Evolutionary conservation across 257 asterid genomes (phyloP), one percentile per base, ranked within the genome.

Genomic region (Plectranthus barbatus): DNA sequence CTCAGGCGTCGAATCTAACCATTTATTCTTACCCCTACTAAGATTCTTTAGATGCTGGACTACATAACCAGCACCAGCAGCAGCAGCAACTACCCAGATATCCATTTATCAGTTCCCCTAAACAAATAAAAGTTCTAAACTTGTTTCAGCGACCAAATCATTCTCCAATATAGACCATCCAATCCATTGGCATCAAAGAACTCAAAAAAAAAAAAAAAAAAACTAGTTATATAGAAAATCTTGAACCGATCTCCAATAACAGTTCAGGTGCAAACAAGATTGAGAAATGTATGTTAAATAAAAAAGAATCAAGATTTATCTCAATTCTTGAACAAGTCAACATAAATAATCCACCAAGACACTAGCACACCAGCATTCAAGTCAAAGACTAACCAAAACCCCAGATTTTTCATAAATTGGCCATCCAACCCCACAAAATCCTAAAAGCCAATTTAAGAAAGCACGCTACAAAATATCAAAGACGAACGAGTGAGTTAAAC

Each of bases 51-150:
- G 72, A 68, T 74, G 90, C 78, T 83, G 81, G 50, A 82, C 88
- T 24, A 80, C 76, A 79, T 76, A 85, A 3, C 88, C 89, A 44
- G 86, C 91, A 60, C 95, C 91, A 18, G 89, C 96, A 61, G 94
- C 94, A 4, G 86, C 96, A 19, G 88, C 89, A 60, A 81, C 78
- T 40, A 83, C 36, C 92, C 87, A 86, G 36, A 79, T 71, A 80
- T 89, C 93, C 96, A 89, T 83, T 70, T 46, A 21, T 70, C 54
- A n/a, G 31, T 44, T 49, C 65, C 56, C 23, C 24, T 48, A 8
- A 49, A 55, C 60, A 55, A 37, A 72, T 23, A 60, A 46, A 56
- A 56, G 31, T 15, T 63, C 52, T 21, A 75, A 50, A 45, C 61
- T 69, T 37, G 36, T n/a, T 62, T 44, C 56, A 53, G 12, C 26